Evolutionary conservation across 768 basidiomycete genomes (phyloP).

Genomic region (Rhizopogon vesiculosus): DNA sequence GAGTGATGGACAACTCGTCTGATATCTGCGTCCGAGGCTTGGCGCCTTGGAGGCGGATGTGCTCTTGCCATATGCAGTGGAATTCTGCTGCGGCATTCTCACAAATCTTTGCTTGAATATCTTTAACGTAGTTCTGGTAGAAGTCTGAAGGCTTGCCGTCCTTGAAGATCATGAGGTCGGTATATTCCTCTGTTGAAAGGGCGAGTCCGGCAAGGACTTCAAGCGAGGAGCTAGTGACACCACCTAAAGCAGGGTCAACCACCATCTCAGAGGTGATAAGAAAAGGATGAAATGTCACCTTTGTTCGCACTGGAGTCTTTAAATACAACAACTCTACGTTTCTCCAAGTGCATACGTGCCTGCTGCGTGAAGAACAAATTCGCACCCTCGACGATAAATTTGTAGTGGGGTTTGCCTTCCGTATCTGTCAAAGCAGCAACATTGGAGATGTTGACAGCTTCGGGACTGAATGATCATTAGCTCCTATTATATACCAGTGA

Average conservation of each 20-base stretch:
- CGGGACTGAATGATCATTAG: constrained; percentile 47
- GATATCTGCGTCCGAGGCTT: constrained; percentile 88
- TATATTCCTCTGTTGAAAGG: constrained; percentile 84
- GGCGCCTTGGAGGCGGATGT: constrained; percentile 70
- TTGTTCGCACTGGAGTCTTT: constrained; percentile 97
- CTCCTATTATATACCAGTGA: not conserved
- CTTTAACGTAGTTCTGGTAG: constrained; percentile 89
- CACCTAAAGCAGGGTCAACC: constrained; percentile 44
- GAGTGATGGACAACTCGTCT: constrained; percentile 84
- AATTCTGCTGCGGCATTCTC: constrained; percentile 92
- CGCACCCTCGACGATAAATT: constrained; percentile 93
- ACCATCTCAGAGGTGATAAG: not conserved
- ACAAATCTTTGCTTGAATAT: constrained; percentile 84
- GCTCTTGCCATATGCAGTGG: constrained; percentile 89
- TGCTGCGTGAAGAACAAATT: constrained; percentile 97
- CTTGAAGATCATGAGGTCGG: constrained; percentile 91
- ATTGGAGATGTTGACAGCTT: constrained; percentile 96
- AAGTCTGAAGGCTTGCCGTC: constrained; percentile 80
- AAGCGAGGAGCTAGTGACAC: constrained; percentile 92
- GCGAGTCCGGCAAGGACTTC: constrained; percentile 96
- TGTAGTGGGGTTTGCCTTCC: constrained; percentile 96
- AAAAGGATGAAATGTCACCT: constrained; percentile 33
- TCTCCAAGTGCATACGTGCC: constrained; percentile 90
- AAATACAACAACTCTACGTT: constrained; percentile 87
- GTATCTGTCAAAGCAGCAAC: constrained; percentile 82